phyloP scores from a whole-genome alignment of 352 stramenopile species.

The Phytophthora pisi region DNA sequence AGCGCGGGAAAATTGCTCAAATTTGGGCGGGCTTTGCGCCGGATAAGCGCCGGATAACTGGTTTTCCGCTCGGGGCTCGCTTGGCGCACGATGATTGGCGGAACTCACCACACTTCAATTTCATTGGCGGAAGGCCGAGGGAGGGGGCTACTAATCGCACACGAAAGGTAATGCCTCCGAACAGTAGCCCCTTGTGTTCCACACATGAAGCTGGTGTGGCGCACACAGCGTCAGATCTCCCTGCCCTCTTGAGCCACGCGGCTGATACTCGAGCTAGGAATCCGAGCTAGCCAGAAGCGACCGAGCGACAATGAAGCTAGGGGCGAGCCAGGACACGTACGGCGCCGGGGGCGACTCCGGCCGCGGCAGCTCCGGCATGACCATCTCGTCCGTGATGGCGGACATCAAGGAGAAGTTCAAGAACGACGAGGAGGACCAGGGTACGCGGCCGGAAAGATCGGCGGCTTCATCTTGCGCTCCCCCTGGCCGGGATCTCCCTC shows the following conservation, averaged over 20 bases:
- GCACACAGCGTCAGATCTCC: slow-evolving; percentile 1
- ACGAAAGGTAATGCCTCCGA: not conserved
- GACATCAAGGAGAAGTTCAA: slow-evolving; percentile 99
- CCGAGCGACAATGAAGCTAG: slow-evolving; percentile 62
- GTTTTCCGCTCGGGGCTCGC: slow-evolving; percentile 31
- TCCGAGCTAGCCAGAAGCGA: slow-evolving; percentile 29
- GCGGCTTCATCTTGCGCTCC: not conserved
- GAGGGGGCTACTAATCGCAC: slow-evolving; percentile 5
- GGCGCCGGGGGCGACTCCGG: slow-evolving; percentile 45
- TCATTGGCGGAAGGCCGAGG: slow-evolving; percentile 26
- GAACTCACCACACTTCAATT: not conserved
- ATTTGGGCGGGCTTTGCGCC: slow-evolving; percentile 5
- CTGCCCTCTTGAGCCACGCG: slow-evolving; percentile 30
- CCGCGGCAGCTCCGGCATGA: slow-evolving; percentile 39
- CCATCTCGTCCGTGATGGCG: slow-evolving; percentile 92
- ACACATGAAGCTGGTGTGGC: not conserved
- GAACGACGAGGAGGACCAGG: slow-evolving; percentile 96
- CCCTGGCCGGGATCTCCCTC: not conserved
- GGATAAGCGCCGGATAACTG: slow-evolving; percentile 1
- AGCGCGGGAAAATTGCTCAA: slow-evolving; percentile 19
- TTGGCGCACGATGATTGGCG: slow-evolving; percentile 33
- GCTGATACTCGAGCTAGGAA: slow-evolving; percentile 28
- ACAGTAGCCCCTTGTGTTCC: not conserved
- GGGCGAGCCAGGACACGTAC: slow-evolving; percentile 59
- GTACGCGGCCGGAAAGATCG: slow-evolving; percentile 38